Base-by-base conservation (phyloP, 352 stramenopile species). In the Phytophthora sansomeana region DNA sequence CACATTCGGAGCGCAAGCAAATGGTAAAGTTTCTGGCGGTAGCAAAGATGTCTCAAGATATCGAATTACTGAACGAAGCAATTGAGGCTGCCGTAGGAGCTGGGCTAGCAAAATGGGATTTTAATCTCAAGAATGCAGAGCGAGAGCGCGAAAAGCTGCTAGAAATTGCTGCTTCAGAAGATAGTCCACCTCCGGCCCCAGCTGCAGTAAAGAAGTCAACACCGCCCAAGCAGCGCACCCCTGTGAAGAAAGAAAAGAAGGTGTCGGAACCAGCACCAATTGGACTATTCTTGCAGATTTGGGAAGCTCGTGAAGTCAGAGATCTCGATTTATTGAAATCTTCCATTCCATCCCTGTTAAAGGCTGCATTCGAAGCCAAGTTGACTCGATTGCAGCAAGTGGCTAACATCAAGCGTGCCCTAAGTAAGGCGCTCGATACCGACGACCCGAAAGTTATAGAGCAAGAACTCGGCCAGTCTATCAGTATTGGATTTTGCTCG, bases 81-180 rank as follows among this genome's bases (percentile, higher is more conserved):
- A 91, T 93, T 62, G 74, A 90, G 48, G 72, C 75, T 52, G 85
- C 85, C 1, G 54, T 84, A 13, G 71, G 71, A 19, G 81, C 71
- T 42, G 85, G 85, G n/a, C 63, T 93, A 32, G 85, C 85, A 0
- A 91, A 91, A 46, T 93, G 85, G 85, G 82, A 93, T 63, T 91
- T 93, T 29, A 93, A 93, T 55, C 44, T 93, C 3, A 93, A 93
- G 49, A 93, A 91, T 42, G 85, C 85, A 8, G 79, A 91, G 63
- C 58, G 77, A 28, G 82, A 93, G 48, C 75, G 79, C 9, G 85
- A 93, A 19, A 88, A 89, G 39, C 53, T 93, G 10, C 48, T 81
- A 14, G 71, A 71, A 24, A 49, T 54, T 50, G 43, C 48, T 53
- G 24, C 52, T 4, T 51, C 32, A 21, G 67, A 29, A 24, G 32